Conservation (phyloP, 371 early-diverging fungal genomes). For the Rhizopus arrhizus region DNA sequence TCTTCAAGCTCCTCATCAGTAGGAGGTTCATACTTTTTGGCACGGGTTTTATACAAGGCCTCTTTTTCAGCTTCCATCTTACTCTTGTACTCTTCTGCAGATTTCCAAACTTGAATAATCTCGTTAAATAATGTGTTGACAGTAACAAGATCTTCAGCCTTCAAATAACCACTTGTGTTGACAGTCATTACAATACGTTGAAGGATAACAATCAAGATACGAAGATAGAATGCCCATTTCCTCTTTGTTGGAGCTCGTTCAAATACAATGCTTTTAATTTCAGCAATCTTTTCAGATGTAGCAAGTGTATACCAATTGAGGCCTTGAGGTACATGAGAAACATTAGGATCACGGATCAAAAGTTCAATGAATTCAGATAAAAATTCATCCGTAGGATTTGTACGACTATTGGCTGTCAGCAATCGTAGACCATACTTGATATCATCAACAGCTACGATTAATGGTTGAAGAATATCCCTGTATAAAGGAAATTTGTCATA, state of each 20-base stretch:
- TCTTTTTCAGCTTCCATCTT: constrained; percentile 73
- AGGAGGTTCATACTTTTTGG: constrained; percentile 62
- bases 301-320: constrained; percentile 54
- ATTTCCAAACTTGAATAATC: constrained; percentile 72
- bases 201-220: constrained; percentile 62
- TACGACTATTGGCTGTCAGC: constrained; percentile 40
- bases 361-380: constrained; percentile 49
- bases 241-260: constrained; percentile 51
- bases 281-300: constrained; percentile 41
- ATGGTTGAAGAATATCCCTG: constrained; percentile 78
- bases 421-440: constrained; percentile 79
- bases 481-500: constrained; percentile 64
- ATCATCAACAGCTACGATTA: constrained; percentile 70
- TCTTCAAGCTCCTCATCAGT: constrained; percentile 79
- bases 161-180: constrained; percentile 59
- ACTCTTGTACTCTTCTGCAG: constrained; percentile 69
- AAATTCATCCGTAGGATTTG: constrained; percentile 34
- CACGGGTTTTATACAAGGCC: constrained; percentile 73
- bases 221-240: constrained; percentile 69
- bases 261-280: constrained; percentile 57
- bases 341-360: constrained; percentile 49
- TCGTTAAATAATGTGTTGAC: constrained; percentile 63
- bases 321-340: constrained; percentile 36
- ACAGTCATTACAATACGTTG: constrained; percentile 55
- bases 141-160: constrained; percentile 50